A percentile compares a stretch with the other conserved stretches of the same genome.
Evolutionary conservation across 352 stramenopile species (phyloP).

Genomic region (Hyphochytrium catenoides): DNA sequence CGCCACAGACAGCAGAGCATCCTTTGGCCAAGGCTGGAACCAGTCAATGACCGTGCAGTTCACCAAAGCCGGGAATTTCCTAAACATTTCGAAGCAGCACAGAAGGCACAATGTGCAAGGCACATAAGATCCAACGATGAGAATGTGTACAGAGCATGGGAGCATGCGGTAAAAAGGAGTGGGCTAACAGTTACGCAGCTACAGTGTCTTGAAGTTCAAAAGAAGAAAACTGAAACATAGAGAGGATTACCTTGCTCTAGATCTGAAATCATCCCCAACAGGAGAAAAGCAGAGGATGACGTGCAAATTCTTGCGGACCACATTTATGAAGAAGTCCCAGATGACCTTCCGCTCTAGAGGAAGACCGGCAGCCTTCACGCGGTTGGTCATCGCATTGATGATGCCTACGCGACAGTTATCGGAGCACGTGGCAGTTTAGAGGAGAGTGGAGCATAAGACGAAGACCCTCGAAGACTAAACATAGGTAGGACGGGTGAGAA

Average conservation of each 20-base stretch:
- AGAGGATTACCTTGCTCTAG: constrained; percentile 23
- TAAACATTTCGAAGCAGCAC: no score
- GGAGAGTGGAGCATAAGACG: no score
- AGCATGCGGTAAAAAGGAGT: no score
- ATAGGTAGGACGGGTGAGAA: no score
- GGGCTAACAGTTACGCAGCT: no score
- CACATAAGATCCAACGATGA: no score
- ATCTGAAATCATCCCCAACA: constrained; percentile 83
- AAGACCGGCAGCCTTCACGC: constrained; percentile 20
- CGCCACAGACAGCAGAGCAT: constrained; percentile 72
- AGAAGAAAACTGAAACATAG: constrained; percentile 1
- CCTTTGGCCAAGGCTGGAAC: constrained; percentile 79
- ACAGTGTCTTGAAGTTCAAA: no score
- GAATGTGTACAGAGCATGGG: no score
- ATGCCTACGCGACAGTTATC: no score
- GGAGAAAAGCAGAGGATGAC: constrained; percentile 82
- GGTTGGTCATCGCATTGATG: constrained; percentile 18
- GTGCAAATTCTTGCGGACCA: constrained; percentile 84
- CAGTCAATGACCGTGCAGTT: constrained; percentile 88
- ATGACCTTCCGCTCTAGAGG: constrained; percentile 41
- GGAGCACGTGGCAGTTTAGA: no score
- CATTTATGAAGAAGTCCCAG: constrained; percentile 78
- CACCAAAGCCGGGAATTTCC: constrained; percentile 83
- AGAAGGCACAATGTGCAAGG: no score
- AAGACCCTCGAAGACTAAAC: no score